phyloP scores from a whole-genome alignment of 768 basidiomycete genomes.

The Tricholoma bakamatsutake region DNA sequence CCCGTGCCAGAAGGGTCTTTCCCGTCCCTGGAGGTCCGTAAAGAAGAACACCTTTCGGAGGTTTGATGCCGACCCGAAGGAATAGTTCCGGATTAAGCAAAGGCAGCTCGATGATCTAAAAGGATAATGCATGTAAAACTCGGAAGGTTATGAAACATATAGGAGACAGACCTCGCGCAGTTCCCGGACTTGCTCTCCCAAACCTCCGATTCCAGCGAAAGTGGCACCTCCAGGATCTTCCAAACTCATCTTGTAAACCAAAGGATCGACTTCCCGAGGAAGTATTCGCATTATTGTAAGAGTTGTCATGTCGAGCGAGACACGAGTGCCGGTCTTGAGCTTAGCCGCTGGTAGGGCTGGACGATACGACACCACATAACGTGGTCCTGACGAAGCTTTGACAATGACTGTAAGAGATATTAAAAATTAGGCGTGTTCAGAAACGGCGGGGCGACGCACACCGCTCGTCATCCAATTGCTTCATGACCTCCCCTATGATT shows the following conservation, averaged over 20 bases:
- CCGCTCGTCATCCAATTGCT: conserved; percentile 95
- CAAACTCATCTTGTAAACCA: conserved; percentile 99
- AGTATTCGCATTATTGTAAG: conserved; percentile 98
- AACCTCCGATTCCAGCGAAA: conserved; percentile 95
- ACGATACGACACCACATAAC: conserved; percentile 97
- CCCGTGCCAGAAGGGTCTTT: conserved; percentile 91
- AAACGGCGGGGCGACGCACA: conserved; percentile 48
- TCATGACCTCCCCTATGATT: conserved; percentile 98
- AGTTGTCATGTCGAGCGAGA: conserved; percentile 99
- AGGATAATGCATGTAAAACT: not conserved
- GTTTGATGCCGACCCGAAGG: conserved; percentile 91
- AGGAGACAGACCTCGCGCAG: conserved; percentile 70
- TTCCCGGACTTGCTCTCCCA: conserved; percentile 95
- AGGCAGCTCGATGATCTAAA: conserved; percentile 90
- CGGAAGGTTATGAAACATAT: not conserved
- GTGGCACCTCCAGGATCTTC: conserved; percentile 95
- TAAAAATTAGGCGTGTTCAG: not conserved
- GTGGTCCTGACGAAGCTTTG: conserved; percentile 96
- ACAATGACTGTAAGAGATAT: conserved; percentile 70
- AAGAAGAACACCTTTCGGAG: conserved; percentile 92
- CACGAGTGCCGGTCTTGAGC: conserved; percentile 90
- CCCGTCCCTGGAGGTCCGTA: conserved; percentile 97
- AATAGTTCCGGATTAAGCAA: conserved; percentile 93
- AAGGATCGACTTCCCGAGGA: conserved; percentile 94
- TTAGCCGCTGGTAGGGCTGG: conserved; percentile 88